These are phyloP conservation scores for Ogataea thermomethanolica DNA, from an alignment of 805 yeast species.

Conservation along the genomic window DNA sequence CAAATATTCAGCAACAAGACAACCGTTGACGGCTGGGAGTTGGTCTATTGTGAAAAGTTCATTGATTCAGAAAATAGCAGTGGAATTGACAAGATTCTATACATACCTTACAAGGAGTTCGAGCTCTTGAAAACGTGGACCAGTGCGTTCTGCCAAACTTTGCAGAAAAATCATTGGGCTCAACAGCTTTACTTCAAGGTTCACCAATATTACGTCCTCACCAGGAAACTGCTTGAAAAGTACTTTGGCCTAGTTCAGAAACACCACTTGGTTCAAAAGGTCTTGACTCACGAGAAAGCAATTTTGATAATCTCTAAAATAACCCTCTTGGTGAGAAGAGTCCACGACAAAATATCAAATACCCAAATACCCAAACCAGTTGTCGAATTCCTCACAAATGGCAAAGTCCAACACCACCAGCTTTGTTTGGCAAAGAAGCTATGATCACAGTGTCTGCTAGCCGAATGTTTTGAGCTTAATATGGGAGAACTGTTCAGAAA, in stretches of 20 bases:
- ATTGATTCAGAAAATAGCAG: constrained; percentile 51
- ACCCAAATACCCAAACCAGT: constrained; percentile 5
- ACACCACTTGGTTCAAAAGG: neutral
- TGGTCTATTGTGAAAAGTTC: constrained; percentile 45
- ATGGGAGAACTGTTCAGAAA: constrained; percentile 29
- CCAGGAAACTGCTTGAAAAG: neutral
- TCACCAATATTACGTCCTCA: neutral
- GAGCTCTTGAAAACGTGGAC: neutral
- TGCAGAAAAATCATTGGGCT: neutral
- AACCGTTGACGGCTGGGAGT: constrained; percentile 41
- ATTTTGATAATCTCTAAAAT: neutral
- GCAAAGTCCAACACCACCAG: constrained; percentile 19
- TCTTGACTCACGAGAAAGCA: constrained; percentile 2
- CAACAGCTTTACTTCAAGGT: neutral
- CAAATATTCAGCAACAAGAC: constrained; percentile 14
- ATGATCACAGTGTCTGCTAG: constrained; percentile 8
- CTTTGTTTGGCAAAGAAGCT: constrained; percentile 20
- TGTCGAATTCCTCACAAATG: constrained; percentile 8
- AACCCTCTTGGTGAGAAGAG: neutral
- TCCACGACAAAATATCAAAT: neutral
- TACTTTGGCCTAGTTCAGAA: neutral
- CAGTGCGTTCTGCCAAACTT: neutral
- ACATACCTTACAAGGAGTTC: constrained; percentile 23
- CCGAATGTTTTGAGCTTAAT: constrained; percentile 53
- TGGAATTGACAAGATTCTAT: constrained; percentile 53